Evolutionary conservation across 164 flowering plant genomes (phyloP), one percentile per base, ranked within the genome.

Genomic region (Umbellularia californica): DNA sequence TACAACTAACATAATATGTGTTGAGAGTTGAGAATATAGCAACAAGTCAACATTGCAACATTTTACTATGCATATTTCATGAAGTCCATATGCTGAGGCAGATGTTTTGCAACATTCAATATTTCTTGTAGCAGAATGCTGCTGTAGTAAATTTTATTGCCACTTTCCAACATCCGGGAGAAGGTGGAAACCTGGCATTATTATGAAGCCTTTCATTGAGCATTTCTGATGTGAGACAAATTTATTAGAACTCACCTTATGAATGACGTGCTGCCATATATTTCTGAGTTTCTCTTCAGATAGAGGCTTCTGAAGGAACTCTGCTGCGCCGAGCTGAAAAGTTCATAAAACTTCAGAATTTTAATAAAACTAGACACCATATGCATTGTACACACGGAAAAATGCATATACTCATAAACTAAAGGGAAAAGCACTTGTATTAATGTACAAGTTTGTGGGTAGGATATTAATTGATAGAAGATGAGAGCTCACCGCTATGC

Each of bases 201-300:
- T 33, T 33, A 33, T 41, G 1, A 9, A 41, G 47, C 47, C 5
- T 20, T 20, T 17, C 60, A 15, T 55, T 20, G 17, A 55, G 60
- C 60, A 55, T 55, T 55, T 20, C 17, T 20, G n/a, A 20, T 55
- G 60, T 15, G 60, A 55, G n/a, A 55, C 5, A 12, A 55, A 55
- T 55, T 55, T 55, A 55, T 14, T 28, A 20, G 28, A 24, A 76
- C 82, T 60, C 33, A 94, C 98, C 95, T 90, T 94, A 71, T 92
- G 98, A 81, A 86, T 90, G 9, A 88, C 95, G 75, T 91, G 98
- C 84, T 93, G 98, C 98, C 98, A 93, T 74, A 93, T 86, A 75
- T 92, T 92, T 78, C 83, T 84, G 2, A 94, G 90, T 79, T 92
- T 94, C 66, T 94, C 98, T 77, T 92, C 93, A 0, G 90, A 87